Evolutionary conservation across 2,329 filamentous ascomycete genomes (phyloP).

Genomic region (Botrytis elliptica): DNA sequence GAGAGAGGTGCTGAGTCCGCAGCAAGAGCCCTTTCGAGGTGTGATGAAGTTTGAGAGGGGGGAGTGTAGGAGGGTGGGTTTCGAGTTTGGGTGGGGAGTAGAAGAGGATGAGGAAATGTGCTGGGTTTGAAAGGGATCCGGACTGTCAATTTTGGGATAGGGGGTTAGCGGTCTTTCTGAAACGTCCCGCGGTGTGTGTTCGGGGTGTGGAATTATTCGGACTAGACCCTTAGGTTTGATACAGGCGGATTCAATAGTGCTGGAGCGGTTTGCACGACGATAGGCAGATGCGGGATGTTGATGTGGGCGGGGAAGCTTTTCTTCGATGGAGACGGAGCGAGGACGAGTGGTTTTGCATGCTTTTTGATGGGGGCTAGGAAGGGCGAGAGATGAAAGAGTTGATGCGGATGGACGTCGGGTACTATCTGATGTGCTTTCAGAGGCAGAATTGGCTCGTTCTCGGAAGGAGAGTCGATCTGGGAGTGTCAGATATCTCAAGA

Average conservation of each 20-base stretch:
- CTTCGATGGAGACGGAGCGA: constrained; percentile 19
- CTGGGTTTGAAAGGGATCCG: constrained; percentile 13
- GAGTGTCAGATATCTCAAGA: background rate
- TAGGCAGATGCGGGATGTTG: constrained; percentile 4
- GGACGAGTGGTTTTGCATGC: background rate
- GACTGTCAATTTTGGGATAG: constrained; percentile 23
- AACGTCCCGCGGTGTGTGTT: constrained; percentile 11
- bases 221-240: background rate
- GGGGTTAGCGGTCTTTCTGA: constrained; percentile 25
- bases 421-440: background rate
- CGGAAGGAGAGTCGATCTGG: background rate
- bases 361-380: background rate
- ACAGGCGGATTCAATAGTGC: constrained; percentile 18
- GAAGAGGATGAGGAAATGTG: background rate
- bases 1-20: background rate
- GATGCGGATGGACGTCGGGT: constrained; percentile 11
- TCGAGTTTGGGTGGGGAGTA: background rate
- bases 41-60: background rate
- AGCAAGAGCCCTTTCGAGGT: constrained; percentile 5
- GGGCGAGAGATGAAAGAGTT: background rate
- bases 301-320: constrained; percentile 12
- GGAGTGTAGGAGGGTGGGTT: background rate
- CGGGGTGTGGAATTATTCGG: background rate
- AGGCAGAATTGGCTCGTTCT: background rate
- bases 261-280: constrained; percentile 16